phyloP scores from a whole-genome alignment of 305 asterid genomes.

The Fraxinus paxiana region DNA sequence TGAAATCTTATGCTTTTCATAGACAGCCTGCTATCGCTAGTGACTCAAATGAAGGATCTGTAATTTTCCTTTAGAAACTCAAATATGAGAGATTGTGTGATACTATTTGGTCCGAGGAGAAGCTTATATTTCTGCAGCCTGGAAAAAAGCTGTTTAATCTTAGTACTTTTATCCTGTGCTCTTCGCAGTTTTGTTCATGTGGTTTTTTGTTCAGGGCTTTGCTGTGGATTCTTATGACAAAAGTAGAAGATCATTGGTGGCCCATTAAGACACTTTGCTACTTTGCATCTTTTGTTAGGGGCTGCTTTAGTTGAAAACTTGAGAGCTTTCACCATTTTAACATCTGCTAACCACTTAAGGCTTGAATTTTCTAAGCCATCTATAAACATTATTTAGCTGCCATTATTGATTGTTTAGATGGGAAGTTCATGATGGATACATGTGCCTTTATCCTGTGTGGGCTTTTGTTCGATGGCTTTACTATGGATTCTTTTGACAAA shows the following conservation, averaged over 20 bases:
- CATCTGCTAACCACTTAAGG: conserved; percentile 44
- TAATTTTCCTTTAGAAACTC: conserved; percentile 43
- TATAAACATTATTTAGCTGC: conserved; percentile 25
- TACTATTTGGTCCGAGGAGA: conserved; percentile 37
- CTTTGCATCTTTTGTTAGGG: conserved; percentile 36
- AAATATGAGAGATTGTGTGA: conserved; percentile 36
- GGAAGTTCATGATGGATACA: neutral
- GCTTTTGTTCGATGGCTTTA: conserved; percentile 31
- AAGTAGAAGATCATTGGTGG: conserved; percentile 44
- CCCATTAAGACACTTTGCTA: conserved; percentile 24
- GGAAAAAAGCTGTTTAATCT: conserved; percentile 33
- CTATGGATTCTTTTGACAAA: conserved; percentile 40
- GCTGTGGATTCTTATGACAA: conserved; percentile 36
- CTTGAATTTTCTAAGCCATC: conserved; percentile 24
- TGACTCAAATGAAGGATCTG: conserved; percentile 39
- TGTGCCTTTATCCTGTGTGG: conserved; percentile 34
- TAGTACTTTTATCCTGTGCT: conserved; percentile 36
- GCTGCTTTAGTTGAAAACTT: conserved; percentile 25
- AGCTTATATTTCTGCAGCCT: conserved; percentile 30
- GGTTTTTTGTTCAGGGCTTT: conserved; percentile 35
- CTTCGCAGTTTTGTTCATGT: conserved; percentile 30
- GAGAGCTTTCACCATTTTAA: conserved; percentile 38
- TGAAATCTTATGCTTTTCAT: conserved; percentile 41
- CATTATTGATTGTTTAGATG: neutral
- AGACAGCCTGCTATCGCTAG: conserved; percentile 52